Evolutionary conservation across 805 yeast genomes (phyloP).

Genomic region (Candida lessepsii): DNA sequence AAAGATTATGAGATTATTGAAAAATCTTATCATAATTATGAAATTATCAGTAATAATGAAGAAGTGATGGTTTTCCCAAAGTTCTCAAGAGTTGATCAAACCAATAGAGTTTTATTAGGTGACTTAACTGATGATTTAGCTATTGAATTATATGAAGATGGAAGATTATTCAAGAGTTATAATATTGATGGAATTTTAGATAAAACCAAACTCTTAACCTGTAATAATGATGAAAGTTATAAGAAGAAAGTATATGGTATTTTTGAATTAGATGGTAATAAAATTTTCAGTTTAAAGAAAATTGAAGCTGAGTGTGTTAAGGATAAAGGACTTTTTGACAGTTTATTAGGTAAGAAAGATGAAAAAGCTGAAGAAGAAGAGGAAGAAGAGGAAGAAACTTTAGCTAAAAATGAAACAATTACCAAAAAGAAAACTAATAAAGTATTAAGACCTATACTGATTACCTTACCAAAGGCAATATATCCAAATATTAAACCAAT

Average conservation of each 20-base stretch:
- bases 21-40: conserved; percentile 49
- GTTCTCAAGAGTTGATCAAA: conserved; percentile 41
- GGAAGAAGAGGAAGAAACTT: conserved; percentile 17
- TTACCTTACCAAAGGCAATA: conserved; percentile 47
- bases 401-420: conserved; percentile 15
- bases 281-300: conserved; percentile 47
- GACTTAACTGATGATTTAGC: conserved; percentile 26
- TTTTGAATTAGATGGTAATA: conserved; percentile 47
- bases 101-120: conserved; percentile 37
- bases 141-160: conserved; percentile 40
- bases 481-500: conserved; percentile 39
- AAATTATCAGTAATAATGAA: conserved; percentile 28
- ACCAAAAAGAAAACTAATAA: conserved; percentile 15
- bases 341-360: conserved; percentile 25
- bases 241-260: conserved; percentile 34
- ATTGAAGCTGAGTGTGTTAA: conserved; percentile 45
- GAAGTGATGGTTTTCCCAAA: conserved; percentile 41
- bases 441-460: conserved; percentile 19
- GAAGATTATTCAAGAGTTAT: conserved; percentile 29
- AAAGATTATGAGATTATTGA: conserved; percentile 60
- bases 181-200: conserved; percentile 23
- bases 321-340: conserved; percentile 23
- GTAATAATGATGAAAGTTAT: conserved; percentile 30
- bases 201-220: conserved; percentile 36
- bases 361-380: conserved; percentile 16